These are phyloP conservation scores for Globisporangium solare DNA, from an alignment of 352 stramenopile genomes.

Conservation along the genomic window DNA sequence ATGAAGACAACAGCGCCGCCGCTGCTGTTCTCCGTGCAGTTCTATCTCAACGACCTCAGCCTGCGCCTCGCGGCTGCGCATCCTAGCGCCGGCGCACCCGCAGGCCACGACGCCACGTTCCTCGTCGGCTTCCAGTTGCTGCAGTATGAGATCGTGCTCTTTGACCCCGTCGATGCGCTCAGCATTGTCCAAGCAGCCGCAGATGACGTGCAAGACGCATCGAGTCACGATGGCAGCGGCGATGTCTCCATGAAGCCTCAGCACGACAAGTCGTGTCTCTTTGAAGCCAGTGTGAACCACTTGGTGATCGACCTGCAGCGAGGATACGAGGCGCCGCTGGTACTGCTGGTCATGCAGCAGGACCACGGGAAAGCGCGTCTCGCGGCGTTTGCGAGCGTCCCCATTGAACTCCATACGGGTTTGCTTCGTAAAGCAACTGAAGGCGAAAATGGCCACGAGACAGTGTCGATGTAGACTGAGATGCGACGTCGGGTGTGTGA, in stretches of 20 bases:
- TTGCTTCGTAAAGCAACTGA: background rate
- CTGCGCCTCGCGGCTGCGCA: background rate
- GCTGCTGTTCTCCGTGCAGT: constrained; percentile 43
- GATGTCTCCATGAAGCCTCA: constrained; percentile 13
- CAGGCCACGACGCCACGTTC: constrained; percentile 1
- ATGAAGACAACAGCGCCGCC: constrained; percentile 3
- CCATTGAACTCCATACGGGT: constrained; percentile 24
- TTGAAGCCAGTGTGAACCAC: constrained; percentile 25
- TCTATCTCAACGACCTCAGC: constrained; percentile 25
- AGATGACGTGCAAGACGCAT: no score
- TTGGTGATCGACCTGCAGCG: constrained; percentile 24
- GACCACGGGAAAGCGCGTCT: constrained; percentile 31
- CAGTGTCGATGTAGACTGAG: background rate
- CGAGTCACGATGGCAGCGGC: background rate
- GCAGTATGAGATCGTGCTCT: constrained; percentile 48
- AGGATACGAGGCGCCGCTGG: constrained; percentile 21
- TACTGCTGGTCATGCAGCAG: constrained; percentile 29
- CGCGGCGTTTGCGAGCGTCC: constrained; percentile 27
- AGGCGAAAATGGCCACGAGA: background rate
- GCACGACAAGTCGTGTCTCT: constrained; percentile 51
- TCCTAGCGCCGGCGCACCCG: background rate
- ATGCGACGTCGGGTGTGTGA: constrained; percentile 31
- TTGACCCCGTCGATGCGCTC: constrained; percentile 15
- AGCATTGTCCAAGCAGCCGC: no score
- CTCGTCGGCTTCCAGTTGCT: constrained; percentile 44